These are phyloP conservation scores for Annulohypoxylon moriforme DNA, from an alignment of 495 filamentous ascomycete genomes.

Conservation along the genomic window DNA sequence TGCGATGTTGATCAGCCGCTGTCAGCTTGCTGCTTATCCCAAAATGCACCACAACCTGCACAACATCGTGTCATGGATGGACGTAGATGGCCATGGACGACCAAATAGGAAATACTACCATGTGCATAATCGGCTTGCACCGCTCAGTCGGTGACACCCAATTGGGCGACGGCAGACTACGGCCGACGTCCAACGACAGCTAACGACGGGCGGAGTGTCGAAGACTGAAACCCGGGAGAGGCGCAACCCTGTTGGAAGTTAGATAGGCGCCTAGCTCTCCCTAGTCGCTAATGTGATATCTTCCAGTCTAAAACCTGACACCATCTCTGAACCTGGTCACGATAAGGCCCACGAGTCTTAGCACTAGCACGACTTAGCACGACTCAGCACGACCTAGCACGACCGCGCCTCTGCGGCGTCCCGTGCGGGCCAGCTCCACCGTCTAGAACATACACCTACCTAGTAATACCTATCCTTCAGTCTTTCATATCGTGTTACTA, in stretches of 20 bases:
- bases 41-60: constrained; percentile 27
- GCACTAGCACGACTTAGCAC: neutral
- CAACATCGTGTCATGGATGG: constrained; percentile 19
- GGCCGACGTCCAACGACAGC: constrained; percentile 31
- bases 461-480: constrained; percentile 10
- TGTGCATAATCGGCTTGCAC: constrained; percentile 37
- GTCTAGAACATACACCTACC: constrained; percentile 25
- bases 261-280: neutral
- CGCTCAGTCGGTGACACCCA: constrained; percentile 36
- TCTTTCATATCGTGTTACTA: constrained; percentile 23
- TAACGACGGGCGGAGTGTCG: constrained; percentile 23
- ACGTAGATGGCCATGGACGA: constrained; percentile 3
- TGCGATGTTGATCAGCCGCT: constrained; percentile 41
- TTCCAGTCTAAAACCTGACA: neutral
- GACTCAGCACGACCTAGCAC: neutral
- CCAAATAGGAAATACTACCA: constrained; percentile 13
- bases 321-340: constrained; percentile 17
- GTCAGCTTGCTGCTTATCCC: constrained; percentile 5
- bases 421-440: constrained; percentile 26
- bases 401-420: constrained; percentile 11
- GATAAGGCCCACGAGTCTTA: constrained; percentile 17
- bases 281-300: constrained; percentile 6
- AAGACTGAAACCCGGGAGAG: constrained; percentile 19
- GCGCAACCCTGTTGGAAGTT: neutral
- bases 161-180: constrained; percentile 27